Evolutionary conservation across 1,139 yeast species (phyloP).

Genomic region (Suhomyces guaymorum): DNA sequence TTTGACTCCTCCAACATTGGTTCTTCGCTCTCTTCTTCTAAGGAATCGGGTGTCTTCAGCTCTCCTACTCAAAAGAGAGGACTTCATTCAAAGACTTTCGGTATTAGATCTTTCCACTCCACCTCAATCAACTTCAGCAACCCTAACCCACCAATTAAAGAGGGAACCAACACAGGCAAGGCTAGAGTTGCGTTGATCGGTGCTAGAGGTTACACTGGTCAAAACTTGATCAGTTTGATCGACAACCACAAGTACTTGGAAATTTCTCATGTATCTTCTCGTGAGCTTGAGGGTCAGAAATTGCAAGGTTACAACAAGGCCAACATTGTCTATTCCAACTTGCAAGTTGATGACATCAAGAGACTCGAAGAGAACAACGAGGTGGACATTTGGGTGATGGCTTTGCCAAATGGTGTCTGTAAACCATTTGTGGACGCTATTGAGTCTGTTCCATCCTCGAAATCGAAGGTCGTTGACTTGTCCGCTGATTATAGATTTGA

Average conservation of each 20-base stretch:
- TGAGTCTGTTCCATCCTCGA: slow-evolving; percentile 57
- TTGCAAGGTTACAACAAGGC: slow-evolving; percentile 84
- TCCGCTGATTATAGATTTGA: slow-evolving; percentile 97
- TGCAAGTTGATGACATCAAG: slow-evolving; percentile 84
- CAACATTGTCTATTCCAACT: slow-evolving; percentile 77
- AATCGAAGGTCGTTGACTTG: slow-evolving; percentile 82
- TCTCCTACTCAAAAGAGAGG: slow-evolving; percentile 45
- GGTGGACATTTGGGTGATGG: slow-evolving; percentile 98
- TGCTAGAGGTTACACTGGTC: slow-evolving; percentile 98
- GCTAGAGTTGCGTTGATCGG: slow-evolving; percentile 90
- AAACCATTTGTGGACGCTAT: slow-evolving; percentile 96
- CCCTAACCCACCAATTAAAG: slow-evolving; percentile 72
- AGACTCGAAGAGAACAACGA: slow-evolving; percentile 71
- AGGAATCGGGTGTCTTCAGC: slow-evolving; percentile 44
- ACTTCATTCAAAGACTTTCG: slow-evolving; percentile 28
- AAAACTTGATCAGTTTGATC: slow-evolving; percentile 82
- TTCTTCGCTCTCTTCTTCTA: slow-evolving; percentile 39
- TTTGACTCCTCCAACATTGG: slow-evolving; percentile 51
- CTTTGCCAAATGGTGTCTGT: slow-evolving; percentile 96
- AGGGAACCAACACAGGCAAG: slow-evolving; percentile 61
- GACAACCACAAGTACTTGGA: slow-evolving; percentile 87
- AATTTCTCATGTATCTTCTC: slow-evolving; percentile 88
- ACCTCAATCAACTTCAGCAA: slow-evolving; percentile 29
- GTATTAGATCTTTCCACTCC: slow-evolving; percentile 30
- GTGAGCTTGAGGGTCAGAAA: slow-evolving; percentile 87